Conservation (phyloP, 1,284 basidiomycete species). For the Trichosporon sp. region DNA sequence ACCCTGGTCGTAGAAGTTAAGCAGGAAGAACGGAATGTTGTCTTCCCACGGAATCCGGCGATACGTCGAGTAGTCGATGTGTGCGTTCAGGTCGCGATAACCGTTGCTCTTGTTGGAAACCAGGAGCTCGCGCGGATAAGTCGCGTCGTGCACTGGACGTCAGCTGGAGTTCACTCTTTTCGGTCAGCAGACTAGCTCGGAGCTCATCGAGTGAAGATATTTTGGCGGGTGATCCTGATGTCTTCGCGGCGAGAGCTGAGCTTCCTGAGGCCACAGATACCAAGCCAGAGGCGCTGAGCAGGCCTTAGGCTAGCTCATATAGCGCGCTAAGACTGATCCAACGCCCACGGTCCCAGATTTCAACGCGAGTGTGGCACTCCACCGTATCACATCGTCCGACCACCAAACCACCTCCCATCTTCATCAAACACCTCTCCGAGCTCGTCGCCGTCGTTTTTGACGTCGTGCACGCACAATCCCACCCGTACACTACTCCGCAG, state of each 20-base stretch:
- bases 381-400: background rate
- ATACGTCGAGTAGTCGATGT: constrained; percentile 75
- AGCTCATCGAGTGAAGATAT: background rate
- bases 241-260: too few species aligned
- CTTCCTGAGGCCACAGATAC: too few species aligned
- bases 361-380: too few species aligned
- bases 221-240: background rate
- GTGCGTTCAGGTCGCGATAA: constrained; percentile 78
- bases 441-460: background rate
- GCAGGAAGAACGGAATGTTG: constrained; percentile 85
- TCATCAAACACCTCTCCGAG: background rate
- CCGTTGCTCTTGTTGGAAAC: constrained; percentile 89
- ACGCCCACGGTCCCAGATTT: too few species aligned
- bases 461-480: constrained; percentile 39
- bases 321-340: too few species aligned
- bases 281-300: too few species aligned
- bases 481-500: constrained; percentile 73
- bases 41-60: constrained; percentile 89
- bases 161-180: constrained; percentile 44
- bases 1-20: constrained; percentile 81
- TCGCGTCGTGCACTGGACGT: constrained; percentile 59
- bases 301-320: too few species aligned
- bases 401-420: constrained; percentile 43
- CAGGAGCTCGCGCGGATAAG: constrained; percentile 75
- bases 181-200: too few species aligned